A percentile compares a stretch with the other conserved stretches of the same genome.
phyloP scores from a whole-genome alignment of 306 rosid genomes.

The Sphenostylis stenocarpa region DNA sequence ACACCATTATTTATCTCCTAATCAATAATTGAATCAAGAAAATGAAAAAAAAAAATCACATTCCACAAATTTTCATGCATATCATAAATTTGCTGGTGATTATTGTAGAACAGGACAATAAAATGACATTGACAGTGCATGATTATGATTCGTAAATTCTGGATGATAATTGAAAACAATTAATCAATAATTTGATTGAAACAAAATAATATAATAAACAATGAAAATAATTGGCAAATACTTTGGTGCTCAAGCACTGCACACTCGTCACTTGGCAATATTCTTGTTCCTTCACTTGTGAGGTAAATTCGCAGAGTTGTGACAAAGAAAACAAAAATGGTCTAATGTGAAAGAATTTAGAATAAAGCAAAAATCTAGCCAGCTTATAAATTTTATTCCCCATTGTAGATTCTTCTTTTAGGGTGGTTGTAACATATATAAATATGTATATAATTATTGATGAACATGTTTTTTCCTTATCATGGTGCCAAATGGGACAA shows the following conservation, averaged over 20 bases:
- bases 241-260: not conserved
- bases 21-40: not conserved
- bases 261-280: not conserved
- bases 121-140: not conserved
- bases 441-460: not conserved
- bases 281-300: conserved; percentile 7
- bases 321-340: not conserved
- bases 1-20: not conserved
- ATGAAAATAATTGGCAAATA: not conserved
- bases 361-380: conserved; percentile 18
- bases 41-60: not conserved
- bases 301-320: not conserved
- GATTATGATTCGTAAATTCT: not conserved
- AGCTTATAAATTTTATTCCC: conserved; percentile 17
- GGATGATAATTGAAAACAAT: not conserved
- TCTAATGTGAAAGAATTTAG: conserved; percentile 7
- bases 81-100: not conserved
- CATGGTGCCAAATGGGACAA: conserved; percentile 25
- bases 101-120: not conserved
- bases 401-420: conserved; percentile 9
- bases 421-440: not conserved
- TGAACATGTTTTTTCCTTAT: conserved; percentile 12
- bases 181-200: not conserved
- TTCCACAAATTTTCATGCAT: not conserved
- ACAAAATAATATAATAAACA: not conserved